Evolutionary conservation across 2,329 filamentous ascomycete species (phyloP).

Genomic region (Colletotrichum filicis): DNA sequence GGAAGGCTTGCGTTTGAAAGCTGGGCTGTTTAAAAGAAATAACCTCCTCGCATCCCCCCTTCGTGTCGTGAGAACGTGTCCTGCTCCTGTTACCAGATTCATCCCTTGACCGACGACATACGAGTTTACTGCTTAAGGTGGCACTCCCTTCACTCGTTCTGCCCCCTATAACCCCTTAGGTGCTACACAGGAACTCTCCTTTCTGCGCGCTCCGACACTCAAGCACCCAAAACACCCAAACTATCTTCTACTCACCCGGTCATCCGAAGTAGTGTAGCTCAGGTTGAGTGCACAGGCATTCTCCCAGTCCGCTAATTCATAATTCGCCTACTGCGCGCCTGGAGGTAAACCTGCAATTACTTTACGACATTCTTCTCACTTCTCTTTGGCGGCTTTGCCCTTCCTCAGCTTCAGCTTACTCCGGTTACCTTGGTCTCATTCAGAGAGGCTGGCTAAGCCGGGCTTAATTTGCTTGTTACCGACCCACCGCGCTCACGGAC

Average conservation of each 20-base stretch:
- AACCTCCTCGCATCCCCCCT: constrained; percentile 20
- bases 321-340: constrained; percentile 4
- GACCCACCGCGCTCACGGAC: constrained; percentile 18
- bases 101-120: constrained; percentile 21
- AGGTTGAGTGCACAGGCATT: constrained; percentile 26
- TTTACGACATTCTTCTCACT: not conserved
- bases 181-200: not conserved
- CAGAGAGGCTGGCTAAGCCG: not conserved
- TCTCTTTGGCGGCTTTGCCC: not conserved
- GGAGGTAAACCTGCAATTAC: constrained; percentile 30
- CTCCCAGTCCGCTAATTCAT: constrained; percentile 19
- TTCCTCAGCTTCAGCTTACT: not conserved
- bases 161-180: constrained; percentile 3
- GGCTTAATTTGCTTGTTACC: constrained; percentile 16
- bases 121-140: not conserved
- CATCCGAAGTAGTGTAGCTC: constrained; percentile 28
- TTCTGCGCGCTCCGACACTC: constrained; percentile 21
- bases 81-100: constrained; percentile 13
- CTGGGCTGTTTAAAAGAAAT: constrained; percentile 26
- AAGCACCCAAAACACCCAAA: not conserved
- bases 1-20: constrained; percentile 27
- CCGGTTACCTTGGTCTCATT: not conserved
- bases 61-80: constrained; percentile 8
- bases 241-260: constrained; percentile 7
- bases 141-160: constrained; percentile 29